Conservation (phyloP, 2,329 filamentous ascomycete species). For the Stachybotrys chlorohalonatus region DNA sequence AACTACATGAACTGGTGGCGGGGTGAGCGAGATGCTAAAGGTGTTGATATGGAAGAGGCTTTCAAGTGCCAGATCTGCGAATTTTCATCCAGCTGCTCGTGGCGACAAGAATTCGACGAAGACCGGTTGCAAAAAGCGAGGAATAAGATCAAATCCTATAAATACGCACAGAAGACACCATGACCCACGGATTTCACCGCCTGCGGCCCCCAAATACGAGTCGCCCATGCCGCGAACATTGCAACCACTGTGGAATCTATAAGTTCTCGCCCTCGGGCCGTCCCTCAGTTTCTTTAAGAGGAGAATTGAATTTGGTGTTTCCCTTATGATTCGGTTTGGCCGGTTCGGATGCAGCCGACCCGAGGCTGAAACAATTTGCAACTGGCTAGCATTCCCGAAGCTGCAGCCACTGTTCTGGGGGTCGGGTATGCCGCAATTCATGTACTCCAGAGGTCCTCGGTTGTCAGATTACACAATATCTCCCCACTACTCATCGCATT, state of each 20-base stretch:
- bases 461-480: neutral
- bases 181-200: neutral
- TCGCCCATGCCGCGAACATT: too few relatives aligned
- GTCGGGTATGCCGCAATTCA: neutral
- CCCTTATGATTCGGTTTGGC: too few relatives aligned
- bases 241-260: too few relatives aligned
- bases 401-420: neutral
- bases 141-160: constrained; percentile 8
- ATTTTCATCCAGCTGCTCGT: constrained; percentile 69
- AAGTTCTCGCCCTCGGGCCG: too few relatives aligned
- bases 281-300: too few relatives aligned
- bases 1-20: constrained; percentile 82
- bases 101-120: constrained; percentile 63
- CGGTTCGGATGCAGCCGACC: too few relatives aligned
- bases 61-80: constrained; percentile 85
- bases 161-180: neutral
- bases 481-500: neutral
- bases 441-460: neutral
- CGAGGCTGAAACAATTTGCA: too few relatives aligned
- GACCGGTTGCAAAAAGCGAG: constrained; percentile 28
- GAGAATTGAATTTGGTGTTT: too few relatives aligned
- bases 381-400: neutral
- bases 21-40: constrained; percentile 60
- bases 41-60: constrained; percentile 74
- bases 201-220: too few relatives aligned